Evolutionary conservation across 495 filamentous ascomycete species (phyloP).

Genomic region (Rhypophila decipiens): DNA sequence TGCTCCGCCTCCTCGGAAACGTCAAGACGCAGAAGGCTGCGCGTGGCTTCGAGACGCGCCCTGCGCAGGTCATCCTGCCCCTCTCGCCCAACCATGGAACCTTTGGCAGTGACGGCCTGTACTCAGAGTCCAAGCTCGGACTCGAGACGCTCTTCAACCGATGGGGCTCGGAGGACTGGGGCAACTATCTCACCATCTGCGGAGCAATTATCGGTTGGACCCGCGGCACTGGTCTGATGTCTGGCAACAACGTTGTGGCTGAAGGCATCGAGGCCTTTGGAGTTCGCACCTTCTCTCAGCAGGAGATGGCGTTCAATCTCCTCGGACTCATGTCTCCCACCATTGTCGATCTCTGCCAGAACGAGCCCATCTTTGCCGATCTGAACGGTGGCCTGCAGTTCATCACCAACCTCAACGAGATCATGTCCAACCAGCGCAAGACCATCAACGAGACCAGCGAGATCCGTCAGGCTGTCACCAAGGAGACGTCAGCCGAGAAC

Average conservation of each 20-base stretch:
- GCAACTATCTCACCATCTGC: constrained; percentile 95
- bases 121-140: constrained; percentile 95
- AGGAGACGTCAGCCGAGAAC: constrained; percentile 94
- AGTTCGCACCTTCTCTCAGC: constrained; percentile 96
- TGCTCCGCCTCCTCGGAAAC: constrained; percentile 80
- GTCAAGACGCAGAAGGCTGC: constrained; percentile 86
- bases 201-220: constrained; percentile 99
- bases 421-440: constrained; percentile 84
- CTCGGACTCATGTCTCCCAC: constrained; percentile 92
- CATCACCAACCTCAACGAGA: constrained; percentile 91
- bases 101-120: constrained; percentile 95
- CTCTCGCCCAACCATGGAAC: constrained; percentile 98
- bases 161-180: constrained; percentile 98
- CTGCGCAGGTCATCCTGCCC: constrained; percentile 92
- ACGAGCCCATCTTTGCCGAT: constrained; percentile 92
- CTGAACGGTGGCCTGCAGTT: constrained; percentile 96
- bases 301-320: constrained; percentile 99
- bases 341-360: constrained; percentile 92
- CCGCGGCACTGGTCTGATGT: constrained; percentile 96
- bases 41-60: constrained; percentile 86
- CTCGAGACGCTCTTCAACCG: constrained; percentile 97
- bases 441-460: constrained; percentile 92
- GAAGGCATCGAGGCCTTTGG: constrained; percentile 95
- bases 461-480: constrained; percentile 84
- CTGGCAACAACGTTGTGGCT: constrained; percentile 94